These are phyloP conservation scores for Lepidium sativum DNA, from an alignment of 345 rosid species.

Conservation along the genomic window DNA sequence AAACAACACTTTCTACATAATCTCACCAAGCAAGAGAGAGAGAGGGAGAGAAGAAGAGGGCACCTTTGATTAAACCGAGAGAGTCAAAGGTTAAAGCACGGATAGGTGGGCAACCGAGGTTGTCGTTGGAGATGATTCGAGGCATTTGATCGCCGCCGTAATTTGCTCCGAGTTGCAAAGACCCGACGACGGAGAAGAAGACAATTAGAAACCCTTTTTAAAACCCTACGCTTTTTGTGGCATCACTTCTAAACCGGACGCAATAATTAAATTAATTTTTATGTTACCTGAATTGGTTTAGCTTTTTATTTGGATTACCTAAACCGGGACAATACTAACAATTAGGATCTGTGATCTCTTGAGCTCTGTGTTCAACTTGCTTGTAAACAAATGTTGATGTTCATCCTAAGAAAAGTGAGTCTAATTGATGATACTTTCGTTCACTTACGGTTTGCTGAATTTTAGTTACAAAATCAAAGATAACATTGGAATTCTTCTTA, in stretches of 20 bases:
- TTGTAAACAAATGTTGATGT: too few relatives aligned
- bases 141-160: conserved; percentile 51
- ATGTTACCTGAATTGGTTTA: not conserved
- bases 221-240: conserved; percentile 12
- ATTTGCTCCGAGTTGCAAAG: conserved; percentile 9
- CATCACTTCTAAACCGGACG: not conserved
- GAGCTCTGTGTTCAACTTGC: too few relatives aligned
- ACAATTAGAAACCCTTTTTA: not conserved
- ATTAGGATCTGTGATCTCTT: too few relatives aligned
- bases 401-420: too few relatives aligned
- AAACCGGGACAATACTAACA: not conserved
- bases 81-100: conserved; percentile 79
- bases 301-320: not conserved
- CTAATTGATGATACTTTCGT: too few relatives aligned
- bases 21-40: not conserved
- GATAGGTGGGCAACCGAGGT: conserved; percentile 69
- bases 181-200: conserved; percentile 14
- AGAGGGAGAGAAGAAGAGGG: not conserved
- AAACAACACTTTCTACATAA: not conserved
- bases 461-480: too few relatives aligned
- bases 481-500: too few relatives aligned
- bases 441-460: not conserved
- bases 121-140: conserved; percentile 57
- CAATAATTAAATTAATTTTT: not conserved
- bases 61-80: conserved; percentile 81